Evolutionary conservation across 139 green algal species (phyloP), one percentile per base, ranked within the genome.

Genomic region (Tetraselmis striata): DNA sequence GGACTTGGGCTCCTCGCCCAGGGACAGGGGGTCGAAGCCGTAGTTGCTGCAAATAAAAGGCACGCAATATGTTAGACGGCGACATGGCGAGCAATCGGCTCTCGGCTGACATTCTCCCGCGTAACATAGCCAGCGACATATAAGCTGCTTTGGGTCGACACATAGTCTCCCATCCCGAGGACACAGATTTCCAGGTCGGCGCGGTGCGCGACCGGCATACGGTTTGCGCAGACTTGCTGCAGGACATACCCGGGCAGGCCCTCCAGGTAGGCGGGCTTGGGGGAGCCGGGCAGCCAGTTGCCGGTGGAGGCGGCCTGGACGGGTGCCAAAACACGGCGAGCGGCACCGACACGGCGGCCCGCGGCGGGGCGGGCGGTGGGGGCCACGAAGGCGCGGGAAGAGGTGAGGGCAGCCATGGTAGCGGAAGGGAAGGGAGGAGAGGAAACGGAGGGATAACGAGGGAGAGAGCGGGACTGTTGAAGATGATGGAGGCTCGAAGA

Each of bases 1-100:
- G 30, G 29, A 32, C 78, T 82, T 88, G 84, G 1, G 26, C 2
- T 82, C 79, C 75, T 81, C 75, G 59, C 81, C 92, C 67, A 97
- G 92, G 23, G 80, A 85, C 1, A 95, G 84, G 31, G 94, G 94
- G 86, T 97, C 94, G 84, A 95, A 97, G 32, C 93, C 93, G 79
- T 92, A 97, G 93, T 95, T 90, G 80, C 88, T 18, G 45, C n/a
- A n/a, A n/a, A n/a, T n/a, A n/a, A n/a, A n/a, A n/a, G n/a, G n/a
- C n/a, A n/a, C n/a, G n/a, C n/a, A n/a, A n/a, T n/a, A n/a, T n/a
- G n/a, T n/a, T n/a, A n/a, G n/a, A n/a, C n/a, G n/a, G n/a, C n/a
- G n/a, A n/a, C n/a, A n/a, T n/a, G n/a, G n/a, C n/a, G n/a, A n/a
- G n/a, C n/a, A n/a, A n/a, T n/a, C n/a, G n/a, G n/a, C n/a, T n/a